These are phyloP conservation scores for Syzygium grande DNA, from an alignment of 345 rosid species.

Conservation along the genomic window DNA sequence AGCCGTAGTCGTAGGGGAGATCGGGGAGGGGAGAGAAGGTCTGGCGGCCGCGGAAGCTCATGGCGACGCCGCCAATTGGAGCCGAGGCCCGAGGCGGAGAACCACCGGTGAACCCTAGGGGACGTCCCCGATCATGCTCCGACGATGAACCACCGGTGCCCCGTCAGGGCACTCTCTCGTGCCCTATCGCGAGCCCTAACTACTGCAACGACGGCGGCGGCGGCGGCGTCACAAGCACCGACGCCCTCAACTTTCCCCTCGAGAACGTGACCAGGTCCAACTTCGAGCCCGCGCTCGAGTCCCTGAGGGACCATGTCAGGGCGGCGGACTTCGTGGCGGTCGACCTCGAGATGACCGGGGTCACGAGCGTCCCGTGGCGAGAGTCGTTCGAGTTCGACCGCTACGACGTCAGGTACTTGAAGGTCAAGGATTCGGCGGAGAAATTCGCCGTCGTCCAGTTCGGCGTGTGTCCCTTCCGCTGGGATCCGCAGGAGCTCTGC, in stretches of 20 bases:
- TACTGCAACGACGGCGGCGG: neutral
- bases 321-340: constrained; percentile 89
- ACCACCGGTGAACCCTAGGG: neutral
- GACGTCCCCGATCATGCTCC: neutral
- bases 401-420: constrained; percentile 67
- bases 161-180: neutral
- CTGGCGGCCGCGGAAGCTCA: too few species aligned
- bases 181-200: constrained; percentile 1
- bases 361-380: constrained; percentile 84
- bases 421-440: constrained; percentile 93
- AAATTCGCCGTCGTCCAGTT: constrained; percentile 91
- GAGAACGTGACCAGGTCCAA: constrained; percentile 72
- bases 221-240: constrained; percentile 2
- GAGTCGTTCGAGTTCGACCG: constrained; percentile 82
- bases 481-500: constrained; percentile 61
- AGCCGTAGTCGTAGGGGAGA: too few species aligned
- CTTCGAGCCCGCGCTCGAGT: constrained; percentile 53
- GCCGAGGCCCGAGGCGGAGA: too few species aligned
- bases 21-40: too few species aligned
- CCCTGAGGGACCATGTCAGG: constrained; percentile 47
- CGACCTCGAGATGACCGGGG: constrained; percentile 94
- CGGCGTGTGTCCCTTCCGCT: constrained; percentile 91
- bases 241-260: constrained; percentile 38
- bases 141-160: constrained; percentile 1
- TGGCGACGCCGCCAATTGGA: too few species aligned